Base-by-base conservation (phyloP, 345 rosid species). In the Acer saccharum region DNA sequence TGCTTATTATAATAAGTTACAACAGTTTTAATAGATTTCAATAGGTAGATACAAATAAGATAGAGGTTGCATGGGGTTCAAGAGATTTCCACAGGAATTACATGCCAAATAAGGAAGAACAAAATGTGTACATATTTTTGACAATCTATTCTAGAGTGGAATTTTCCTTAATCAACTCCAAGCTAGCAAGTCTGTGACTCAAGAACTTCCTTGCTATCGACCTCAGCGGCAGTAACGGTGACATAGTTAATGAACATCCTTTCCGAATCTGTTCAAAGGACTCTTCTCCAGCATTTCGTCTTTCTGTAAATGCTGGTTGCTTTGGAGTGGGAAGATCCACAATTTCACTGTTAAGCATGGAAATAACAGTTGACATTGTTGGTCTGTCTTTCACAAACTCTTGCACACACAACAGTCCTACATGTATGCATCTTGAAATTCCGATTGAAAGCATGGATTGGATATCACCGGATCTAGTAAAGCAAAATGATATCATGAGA, bases 371-470 rank as follows among this genome's bases (percentile, higher is more conserved):
- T 7, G 87, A 76, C 86, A 87, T 85, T 21, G 83, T 80, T 1
- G 90, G 90, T 55, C 90, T 80, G 41, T 87, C 88, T 12, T 78
- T 77, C 6, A 87, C 82, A 5, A 77, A 66, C 61, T 85, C 90
- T 71, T 87, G 85, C 6, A 87, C 90, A 17, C 88, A 87, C 6
- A 91, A 78, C 10, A 93, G 86, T 2, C 90, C 94, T 5, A 93
- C 84, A 10, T 93, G 92, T 23, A 91, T 81, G 77, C 92, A 88
- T 74, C 90, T 81, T 29, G 83, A 25, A 1, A 83, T 82, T 87
- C 85, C 46, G 77, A 54, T 27, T 70, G 27, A 0, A 82, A 80
- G 52, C 77, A 81, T 2, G 76, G 75, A 50, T 58, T 44, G 7
- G 78, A 81, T 2, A 81, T 74, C 18, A 85, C 21, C 70, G 77